Conservation (phyloP, 192 early-diverging fungal species). For the Entomortierella chlamydospora region DNA sequence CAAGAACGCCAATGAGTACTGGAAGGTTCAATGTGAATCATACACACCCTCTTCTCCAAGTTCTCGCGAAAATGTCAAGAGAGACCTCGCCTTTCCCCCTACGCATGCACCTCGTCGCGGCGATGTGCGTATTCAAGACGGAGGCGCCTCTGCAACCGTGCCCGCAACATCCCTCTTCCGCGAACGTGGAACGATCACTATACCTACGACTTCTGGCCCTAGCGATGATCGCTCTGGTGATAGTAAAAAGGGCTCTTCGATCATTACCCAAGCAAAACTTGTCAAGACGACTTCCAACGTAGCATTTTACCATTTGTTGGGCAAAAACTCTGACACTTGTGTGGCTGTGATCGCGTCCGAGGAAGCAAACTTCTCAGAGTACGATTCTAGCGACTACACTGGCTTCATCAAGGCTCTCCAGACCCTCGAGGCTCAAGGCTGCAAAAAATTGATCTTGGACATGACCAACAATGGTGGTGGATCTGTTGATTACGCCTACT, state of each 20-base stretch:
- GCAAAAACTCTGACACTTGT: conserved; percentile 15
- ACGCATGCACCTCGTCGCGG: neutral
- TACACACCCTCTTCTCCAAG: neutral
- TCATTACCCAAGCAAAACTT: conserved; percentile 26
- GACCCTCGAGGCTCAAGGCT: conserved; percentile 19
- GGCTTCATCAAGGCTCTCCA: conserved; percentile 27
- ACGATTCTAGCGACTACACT: conserved; percentile 1
- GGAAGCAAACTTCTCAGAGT: neutral
- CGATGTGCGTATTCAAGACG: neutral
- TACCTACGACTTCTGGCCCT: neutral
- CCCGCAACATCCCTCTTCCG: conserved; percentile 24
- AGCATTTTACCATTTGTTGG: conserved; percentile 20
- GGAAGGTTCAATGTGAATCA: conserved; percentile 21
- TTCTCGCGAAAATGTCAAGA: neutral
- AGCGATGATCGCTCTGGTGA: neutral
- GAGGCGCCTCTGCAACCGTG: neutral
- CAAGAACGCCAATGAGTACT: conserved; percentile 32
- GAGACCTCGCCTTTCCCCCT: neutral
- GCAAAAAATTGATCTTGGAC: conserved; percentile 49
- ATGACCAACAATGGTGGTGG: conserved; percentile 56
- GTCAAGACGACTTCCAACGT: neutral
- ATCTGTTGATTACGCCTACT: conserved; percentile 35
- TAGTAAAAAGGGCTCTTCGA: neutral
- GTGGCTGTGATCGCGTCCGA: conserved; percentile 27
- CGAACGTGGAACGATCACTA: conserved; percentile 17